phyloP scores from a whole-genome alignment of 2,329 filamentous ascomycete species.

The Beauveria rudraprayagi region DNA sequence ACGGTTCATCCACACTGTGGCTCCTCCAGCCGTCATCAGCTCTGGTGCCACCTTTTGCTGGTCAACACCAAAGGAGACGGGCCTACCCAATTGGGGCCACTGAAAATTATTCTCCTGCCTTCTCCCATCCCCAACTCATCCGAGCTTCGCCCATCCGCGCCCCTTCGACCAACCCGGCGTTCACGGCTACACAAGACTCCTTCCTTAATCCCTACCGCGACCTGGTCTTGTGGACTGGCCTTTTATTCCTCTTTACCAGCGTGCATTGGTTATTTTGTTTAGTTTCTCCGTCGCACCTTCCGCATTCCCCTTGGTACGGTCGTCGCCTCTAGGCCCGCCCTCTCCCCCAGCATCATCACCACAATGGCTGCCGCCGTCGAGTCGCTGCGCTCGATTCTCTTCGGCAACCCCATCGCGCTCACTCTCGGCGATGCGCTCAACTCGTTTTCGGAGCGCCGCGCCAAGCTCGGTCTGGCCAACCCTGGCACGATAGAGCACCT shows the following conservation, averaged over 20 bases:
- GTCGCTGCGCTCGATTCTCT: constrained; percentile 54
- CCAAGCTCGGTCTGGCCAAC: constrained; percentile 80
- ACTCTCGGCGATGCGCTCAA: constrained; percentile 69
- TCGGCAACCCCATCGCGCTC: constrained; percentile 64
- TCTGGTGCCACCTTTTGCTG: constrained; percentile 1
- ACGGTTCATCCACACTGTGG: constrained; percentile 2
- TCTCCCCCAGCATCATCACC: constrained; percentile 16
- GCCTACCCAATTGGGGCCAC: constrained; percentile 7
- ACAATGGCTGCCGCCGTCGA: constrained; percentile 45
- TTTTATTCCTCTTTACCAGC: constrained; percentile 6
- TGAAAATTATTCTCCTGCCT: constrained; percentile 20
- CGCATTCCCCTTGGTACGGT: constrained; percentile 16
- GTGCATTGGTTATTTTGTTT: constrained; percentile 11
- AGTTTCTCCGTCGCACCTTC: constrained; percentile 13
- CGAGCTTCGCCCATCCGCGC: constrained; percentile 14
- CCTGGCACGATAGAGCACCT: constrained; percentile 88
- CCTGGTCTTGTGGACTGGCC: constrained; percentile 16
- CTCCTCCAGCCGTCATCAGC: constrained; percentile 8
- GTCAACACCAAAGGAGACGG: neutral
- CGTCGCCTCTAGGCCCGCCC: constrained; percentile 19
- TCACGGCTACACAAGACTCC: constrained; percentile 12
- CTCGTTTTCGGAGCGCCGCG: constrained; percentile 77
- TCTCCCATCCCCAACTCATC: constrained; percentile 13
- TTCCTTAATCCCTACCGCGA: constrained; percentile 7
- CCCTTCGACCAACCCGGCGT: constrained; percentile 11